Conservation (phyloP, 768 basidiomycete genomes). For the Pulveroboletus ravenelii region DNA sequence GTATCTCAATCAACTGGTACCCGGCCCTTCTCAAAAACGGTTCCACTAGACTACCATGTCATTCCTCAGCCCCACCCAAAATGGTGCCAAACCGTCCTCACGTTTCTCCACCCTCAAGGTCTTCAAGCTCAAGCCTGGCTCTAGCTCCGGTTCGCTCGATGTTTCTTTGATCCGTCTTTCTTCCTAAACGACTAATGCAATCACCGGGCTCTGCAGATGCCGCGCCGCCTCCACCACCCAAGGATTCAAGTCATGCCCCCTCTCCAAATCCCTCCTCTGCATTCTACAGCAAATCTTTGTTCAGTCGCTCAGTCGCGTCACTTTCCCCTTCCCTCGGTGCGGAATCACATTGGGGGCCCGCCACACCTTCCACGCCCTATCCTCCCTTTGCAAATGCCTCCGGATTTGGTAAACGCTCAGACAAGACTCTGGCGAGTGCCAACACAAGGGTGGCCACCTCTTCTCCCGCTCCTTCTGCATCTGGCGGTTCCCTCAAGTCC, state of each 20-base stretch:
- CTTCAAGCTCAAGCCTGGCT: slow-evolving; percentile 34
- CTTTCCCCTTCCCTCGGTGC: slow-evolving; percentile 38
- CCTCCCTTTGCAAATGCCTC: background rate
- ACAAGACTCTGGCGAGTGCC: background rate
- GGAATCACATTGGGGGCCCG: slow-evolving; percentile 13
- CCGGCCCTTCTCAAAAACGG: background rate
- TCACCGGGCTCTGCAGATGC: slow-evolving; percentile 7
- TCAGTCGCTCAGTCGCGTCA: slow-evolving; percentile 40
- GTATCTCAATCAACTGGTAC: too few relatives aligned
- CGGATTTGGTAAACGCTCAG: slow-evolving; percentile 8
- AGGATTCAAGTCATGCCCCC: slow-evolving; percentile 42
- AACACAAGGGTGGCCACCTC: slow-evolving; percentile 8
- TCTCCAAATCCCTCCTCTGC: slow-evolving; percentile 11
- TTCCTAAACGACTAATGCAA: background rate
- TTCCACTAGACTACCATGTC: slow-evolving; percentile 1
- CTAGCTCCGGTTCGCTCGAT: background rate
- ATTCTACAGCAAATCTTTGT: slow-evolving; percentile 32
- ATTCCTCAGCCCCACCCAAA: slow-evolving; percentile 7
- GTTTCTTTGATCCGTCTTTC: background rate
- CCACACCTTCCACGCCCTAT: slow-evolving; percentile 20
- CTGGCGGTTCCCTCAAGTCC: slow-evolving; percentile 16
- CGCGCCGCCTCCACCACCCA: slow-evolving; percentile 52
- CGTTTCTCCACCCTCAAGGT: slow-evolving; percentile 40
- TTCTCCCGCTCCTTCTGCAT: slow-evolving; percentile 19
- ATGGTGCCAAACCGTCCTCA: slow-evolving; percentile 28